Evolutionary conservation across 306 rosid species (phyloP).

Genomic region (Sophora flavescens): DNA sequence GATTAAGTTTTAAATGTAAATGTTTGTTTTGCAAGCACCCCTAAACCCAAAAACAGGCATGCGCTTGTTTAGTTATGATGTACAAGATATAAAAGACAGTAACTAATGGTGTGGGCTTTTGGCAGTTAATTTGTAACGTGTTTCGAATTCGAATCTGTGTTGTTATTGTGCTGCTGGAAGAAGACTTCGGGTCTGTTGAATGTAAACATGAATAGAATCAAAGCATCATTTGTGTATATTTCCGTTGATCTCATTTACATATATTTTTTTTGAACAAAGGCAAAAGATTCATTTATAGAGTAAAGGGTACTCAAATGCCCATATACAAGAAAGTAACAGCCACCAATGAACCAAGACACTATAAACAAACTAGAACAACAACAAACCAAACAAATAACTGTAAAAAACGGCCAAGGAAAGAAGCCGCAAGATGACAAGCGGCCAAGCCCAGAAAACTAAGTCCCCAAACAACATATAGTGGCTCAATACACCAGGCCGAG

Average conservation of each 20-base stretch:
- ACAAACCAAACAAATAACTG: no score
- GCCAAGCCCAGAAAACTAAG: no score
- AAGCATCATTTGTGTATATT: conserved; percentile 1
- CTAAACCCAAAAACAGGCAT: background rate
- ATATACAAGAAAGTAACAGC: no score
- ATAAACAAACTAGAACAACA: no score
- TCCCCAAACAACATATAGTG: no score
- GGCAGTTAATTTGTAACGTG: background rate
- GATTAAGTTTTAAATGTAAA: background rate
- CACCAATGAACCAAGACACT: no score
- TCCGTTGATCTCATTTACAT: background rate
- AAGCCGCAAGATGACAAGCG: no score
- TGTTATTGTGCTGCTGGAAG: background rate
- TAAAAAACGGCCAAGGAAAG: no score
- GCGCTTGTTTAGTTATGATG: background rate
- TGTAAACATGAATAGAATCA: background rate
- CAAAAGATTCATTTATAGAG: no score
- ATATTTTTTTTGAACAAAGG: no score
- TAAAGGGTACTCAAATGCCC: no score
- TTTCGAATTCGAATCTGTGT: background rate
- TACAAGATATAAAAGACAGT: background rate
- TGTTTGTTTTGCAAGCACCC: background rate
- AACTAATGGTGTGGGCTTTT: background rate
- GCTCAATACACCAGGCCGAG: no score
- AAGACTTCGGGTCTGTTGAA: background rate